Evolutionary conservation across 176 grass and related monocot species (phyloP).

Genomic region (Hyparrhenia diplandra): DNA sequence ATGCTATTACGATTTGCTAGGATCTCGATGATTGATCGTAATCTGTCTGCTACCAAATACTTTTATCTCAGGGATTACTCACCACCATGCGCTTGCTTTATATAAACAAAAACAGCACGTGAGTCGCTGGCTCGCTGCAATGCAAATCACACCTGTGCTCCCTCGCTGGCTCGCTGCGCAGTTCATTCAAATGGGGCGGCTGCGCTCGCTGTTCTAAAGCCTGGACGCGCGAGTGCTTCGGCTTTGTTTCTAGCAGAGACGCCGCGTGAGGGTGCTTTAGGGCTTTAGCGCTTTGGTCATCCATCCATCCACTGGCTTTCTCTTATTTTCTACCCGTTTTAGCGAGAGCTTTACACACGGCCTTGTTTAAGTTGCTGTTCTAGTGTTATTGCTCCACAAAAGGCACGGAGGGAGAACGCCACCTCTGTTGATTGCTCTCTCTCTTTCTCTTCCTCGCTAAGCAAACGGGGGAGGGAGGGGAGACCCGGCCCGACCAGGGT

Average conservation of each 20-base stretch:
- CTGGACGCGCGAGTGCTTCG: neutral
- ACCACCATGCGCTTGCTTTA: no score
- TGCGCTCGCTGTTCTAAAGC: neutral
- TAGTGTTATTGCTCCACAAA: neutral
- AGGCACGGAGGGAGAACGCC: neutral
- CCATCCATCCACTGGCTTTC: neutral
- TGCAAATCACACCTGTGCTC: neutral
- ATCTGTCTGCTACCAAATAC: neutral
- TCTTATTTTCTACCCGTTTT: constrained; percentile 11
- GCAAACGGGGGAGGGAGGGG: no score
- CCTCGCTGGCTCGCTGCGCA: neutral
- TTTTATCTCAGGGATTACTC: no score
- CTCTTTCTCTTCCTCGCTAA: constrained; percentile 53
- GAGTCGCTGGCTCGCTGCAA: no score
- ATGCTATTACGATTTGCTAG: neutral
- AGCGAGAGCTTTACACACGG: neutral
- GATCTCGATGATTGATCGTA: neutral
- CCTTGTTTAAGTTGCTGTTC: neutral
- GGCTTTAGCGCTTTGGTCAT: constrained; percentile 39
- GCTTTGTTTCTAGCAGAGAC: constrained; percentile 9
- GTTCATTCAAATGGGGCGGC: constrained; percentile 19
- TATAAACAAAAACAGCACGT: no score
- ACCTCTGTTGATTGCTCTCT: neutral
- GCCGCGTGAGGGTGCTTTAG: neutral
- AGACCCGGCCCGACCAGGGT: neutral